Evolutionary conservation across 495 filamentous ascomycete genomes (phyloP), one percentile per base, ranked within the genome.

Genomic region (Penicillium bovifimosum): DNA sequence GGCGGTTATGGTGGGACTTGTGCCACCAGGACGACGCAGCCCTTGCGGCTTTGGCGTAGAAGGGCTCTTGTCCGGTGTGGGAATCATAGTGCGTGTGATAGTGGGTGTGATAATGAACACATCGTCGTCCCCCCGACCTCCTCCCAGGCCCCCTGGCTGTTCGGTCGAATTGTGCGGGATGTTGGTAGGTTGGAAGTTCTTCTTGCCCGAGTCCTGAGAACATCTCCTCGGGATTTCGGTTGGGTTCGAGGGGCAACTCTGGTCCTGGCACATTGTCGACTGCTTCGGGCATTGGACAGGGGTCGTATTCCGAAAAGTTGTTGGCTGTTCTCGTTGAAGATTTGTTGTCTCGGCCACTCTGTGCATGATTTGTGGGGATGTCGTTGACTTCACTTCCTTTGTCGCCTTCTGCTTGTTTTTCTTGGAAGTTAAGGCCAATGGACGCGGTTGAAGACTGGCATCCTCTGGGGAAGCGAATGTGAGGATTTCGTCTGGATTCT

Each of bases 101-200:
- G 68, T 76, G 66, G 71, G 71, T 69, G 67, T 77, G 72, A 67
- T 75, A 68, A 71, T 77, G 72, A 73, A 71, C 54, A 70, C 71
- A 75, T 76, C 66, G 66, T 73, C 67, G 8, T 61, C 63, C 10
- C 52, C 44, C 6, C 45, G 55, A n/a, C 26, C 47, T 28, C 60
- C 62, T 24, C 48, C 54, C 24, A 53, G 48, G 9, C 52, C 61
- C 41, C 59, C 59, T 17, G 55, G 40, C 34, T 41, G 34, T 14
- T 43, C 53, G 28, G 43, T 43, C 13, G 42, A 32, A 36, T 52
- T 65, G 28, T 41, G 46, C 13, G 42, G 26, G 34, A 50, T 65
- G 38, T 33, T 40, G 28, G 38, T 43, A 29, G 58, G 48, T 10
- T 50, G 56, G 40, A 46, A 53, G 34, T 69, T 66, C 47, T 69